Percentiles rank a stretch among this genome's conserved stretches.
These are phyloP conservation scores for Alternaria longipes DNA, from an alignment of 2,329 filamentous ascomycete species.

Conservation along the genomic window DNA sequence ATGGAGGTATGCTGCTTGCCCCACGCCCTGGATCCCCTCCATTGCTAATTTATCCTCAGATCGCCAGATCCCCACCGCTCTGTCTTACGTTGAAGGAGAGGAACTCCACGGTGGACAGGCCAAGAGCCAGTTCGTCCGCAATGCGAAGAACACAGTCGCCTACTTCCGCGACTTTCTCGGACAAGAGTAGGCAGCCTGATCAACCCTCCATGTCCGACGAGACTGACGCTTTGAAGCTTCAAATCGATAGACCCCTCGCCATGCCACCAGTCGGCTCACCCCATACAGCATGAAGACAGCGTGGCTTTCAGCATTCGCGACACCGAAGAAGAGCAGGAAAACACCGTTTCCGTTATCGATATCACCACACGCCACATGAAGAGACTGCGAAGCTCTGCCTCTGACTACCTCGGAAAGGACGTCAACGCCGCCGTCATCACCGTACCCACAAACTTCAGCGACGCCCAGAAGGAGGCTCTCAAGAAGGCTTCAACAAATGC, in stretches of 20 bases:
- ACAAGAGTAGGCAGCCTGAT: conserved; percentile 74
- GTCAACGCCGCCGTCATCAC: conserved; percentile 96
- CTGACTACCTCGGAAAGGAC: conserved; percentile 90
- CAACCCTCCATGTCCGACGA: neutral
- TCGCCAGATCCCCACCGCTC: conserved; percentile 92
- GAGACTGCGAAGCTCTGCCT: conserved; percentile 81
- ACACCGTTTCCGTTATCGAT: conserved; percentile 79
- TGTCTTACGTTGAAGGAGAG: conserved; percentile 95
- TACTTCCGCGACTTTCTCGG: conserved; percentile 97
- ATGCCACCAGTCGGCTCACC: conserved; percentile 92
- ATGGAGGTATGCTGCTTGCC: conserved; percentile 74
- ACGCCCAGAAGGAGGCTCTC: conserved; percentile 85
- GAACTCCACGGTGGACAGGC: conserved; percentile 97
- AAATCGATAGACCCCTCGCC: conserved; percentile 96
- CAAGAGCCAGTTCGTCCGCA: conserved; percentile 91
- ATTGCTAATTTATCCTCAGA: conserved; percentile 62
- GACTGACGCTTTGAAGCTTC: conserved; percentile 65
- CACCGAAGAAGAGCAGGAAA: conserved; percentile 63
- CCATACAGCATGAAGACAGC: conserved; percentile 74
- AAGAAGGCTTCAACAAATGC: conserved; percentile 79
- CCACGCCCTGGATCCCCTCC: conserved; percentile 9
- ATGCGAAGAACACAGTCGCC: conserved; percentile 90
- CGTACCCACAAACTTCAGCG: conserved; percentile 90
- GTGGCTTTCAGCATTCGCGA: conserved; percentile 88
- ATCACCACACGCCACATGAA: conserved; percentile 84